Conservation (phyloP, 2,329 filamentous ascomycete genomes). For the Basipetospora chlamydospora region DNA sequence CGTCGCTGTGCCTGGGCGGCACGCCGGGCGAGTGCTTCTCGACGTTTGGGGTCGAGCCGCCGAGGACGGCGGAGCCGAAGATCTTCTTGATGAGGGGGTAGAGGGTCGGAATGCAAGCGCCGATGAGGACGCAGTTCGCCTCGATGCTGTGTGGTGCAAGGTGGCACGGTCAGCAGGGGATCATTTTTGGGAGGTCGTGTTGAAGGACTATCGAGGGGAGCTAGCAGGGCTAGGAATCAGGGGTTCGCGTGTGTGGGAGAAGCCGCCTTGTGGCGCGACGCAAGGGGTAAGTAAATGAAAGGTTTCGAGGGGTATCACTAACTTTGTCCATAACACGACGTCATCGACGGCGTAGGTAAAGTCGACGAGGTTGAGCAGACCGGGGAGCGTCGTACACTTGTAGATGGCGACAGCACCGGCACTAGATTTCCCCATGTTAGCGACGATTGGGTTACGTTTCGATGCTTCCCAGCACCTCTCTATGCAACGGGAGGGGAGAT, state of each 20-base stretch:
- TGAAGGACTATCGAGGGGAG: too few species aligned
- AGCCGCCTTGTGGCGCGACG: too few species aligned
- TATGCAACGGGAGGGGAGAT: too few species aligned
- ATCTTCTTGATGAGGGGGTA: conserved; percentile 1
- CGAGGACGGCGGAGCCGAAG: background rate
- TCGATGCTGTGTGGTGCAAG: background rate
- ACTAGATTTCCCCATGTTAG: conserved; percentile 6
- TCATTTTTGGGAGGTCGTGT: too few species aligned
- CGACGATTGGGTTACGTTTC: background rate
- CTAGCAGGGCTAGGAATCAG: background rate
- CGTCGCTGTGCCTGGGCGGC: too few species aligned
- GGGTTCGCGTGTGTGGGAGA: background rate
- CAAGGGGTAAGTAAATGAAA: too few species aligned
- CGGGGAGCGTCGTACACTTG: conserved; percentile 21
- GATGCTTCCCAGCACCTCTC: background rate
- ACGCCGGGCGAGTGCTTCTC: too few species aligned
- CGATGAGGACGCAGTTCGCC: conserved; percentile 4
- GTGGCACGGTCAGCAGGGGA: too few species aligned
- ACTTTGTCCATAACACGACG: conserved; percentile 3
- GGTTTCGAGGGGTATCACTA: too few species aligned
- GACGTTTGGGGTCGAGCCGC: background rate
- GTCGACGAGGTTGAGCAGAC: conserved; percentile 11
- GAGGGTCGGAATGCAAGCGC: conserved; percentile 5
- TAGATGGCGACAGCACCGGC: conserved; percentile 15
- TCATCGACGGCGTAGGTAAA: conserved; percentile 3